phyloP scores from a whole-genome alignment of 441 rosid genomes.

The Erysimum cheiri region DNA sequence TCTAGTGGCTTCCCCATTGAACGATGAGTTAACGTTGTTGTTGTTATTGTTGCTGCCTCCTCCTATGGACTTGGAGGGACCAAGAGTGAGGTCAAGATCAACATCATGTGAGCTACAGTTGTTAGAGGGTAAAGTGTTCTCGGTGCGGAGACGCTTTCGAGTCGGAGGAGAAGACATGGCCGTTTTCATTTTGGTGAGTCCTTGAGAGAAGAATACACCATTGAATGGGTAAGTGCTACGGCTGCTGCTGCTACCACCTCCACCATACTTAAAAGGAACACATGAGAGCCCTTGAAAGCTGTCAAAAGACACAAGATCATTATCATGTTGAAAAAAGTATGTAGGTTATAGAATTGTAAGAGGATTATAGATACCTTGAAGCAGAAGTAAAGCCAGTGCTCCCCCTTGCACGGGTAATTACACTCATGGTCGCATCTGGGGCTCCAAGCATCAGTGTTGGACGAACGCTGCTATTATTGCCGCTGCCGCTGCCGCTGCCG shows the following conservation, averaged over 20 bases:
- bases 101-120: neutral
- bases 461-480: no score
- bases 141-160: neutral
- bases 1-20: neutral
- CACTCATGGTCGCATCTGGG: no score
- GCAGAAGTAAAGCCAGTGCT: no score
- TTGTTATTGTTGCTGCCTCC: neutral
- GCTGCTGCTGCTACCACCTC: neutral
- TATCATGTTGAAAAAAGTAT: no score
- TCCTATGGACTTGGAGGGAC: neutral
- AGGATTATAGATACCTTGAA: neutral
- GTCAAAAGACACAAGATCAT: neutral
- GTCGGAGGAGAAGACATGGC: neutral
- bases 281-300: neutral
- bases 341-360: neutral
- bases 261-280: neutral
- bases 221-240: neutral
- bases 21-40: neutral
- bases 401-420: no score
- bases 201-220: neutral
- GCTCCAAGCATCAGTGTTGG: no score
- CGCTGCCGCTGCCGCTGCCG: neutral
- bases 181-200: neutral
- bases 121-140: no score
- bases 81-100: constrained; percentile 13